Conservation (phyloP, 148 eudicot genomes). For the Polygonum maritimum region DNA sequence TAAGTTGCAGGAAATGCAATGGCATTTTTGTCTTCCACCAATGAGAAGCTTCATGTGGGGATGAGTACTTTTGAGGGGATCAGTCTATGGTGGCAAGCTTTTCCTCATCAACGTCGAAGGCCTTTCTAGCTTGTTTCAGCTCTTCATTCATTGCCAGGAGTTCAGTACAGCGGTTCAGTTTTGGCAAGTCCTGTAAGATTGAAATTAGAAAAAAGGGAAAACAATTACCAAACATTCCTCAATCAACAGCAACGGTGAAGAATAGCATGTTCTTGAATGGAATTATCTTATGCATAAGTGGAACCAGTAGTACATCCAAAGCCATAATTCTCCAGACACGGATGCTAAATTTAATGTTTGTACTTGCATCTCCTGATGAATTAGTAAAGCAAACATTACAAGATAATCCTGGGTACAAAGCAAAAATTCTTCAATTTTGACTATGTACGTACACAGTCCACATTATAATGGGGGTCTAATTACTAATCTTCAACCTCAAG, state of each 20-base stretch:
- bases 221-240: background rate
- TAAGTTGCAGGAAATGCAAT: background rate
- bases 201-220: background rate
- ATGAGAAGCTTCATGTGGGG: background rate
- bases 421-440: background rate
- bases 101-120: slow-evolving; percentile 89
- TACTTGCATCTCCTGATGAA: background rate
- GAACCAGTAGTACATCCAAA: background rate
- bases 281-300: no score
- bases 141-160: slow-evolving; percentile 91
- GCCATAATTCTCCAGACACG: background rate
- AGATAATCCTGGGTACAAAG: background rate
- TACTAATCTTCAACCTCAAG: background rate
- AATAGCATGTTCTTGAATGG: no score
- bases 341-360: background rate
- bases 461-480: background rate
- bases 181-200: slow-evolving; percentile 61
- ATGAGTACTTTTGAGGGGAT: background rate
- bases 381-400: background rate
- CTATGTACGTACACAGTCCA: background rate
- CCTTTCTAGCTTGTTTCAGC: slow-evolving; percentile 93
- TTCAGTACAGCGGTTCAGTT: slow-evolving; percentile 73
- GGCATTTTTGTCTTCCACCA: background rate
- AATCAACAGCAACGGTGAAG: background rate
- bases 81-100: slow-evolving; percentile 62